Evolutionary conservation across 352 stramenopile species (phyloP).

Genomic region (Phytophthora syringae): DNA sequence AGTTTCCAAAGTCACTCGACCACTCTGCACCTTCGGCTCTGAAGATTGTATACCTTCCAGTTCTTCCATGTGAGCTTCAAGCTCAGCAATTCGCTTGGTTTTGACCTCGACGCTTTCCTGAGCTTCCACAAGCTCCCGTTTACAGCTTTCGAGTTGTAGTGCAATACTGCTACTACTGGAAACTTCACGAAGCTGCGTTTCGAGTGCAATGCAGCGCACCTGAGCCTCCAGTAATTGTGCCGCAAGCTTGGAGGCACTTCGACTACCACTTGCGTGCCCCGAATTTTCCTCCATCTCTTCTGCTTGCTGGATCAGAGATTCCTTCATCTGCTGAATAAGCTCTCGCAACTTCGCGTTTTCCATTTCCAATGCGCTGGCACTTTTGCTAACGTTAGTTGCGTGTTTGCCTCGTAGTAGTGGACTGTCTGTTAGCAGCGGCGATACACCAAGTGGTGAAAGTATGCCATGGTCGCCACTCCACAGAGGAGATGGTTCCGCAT

Average conservation of each 20-base stretch:
- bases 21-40: slow-evolving; percentile 23
- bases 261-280: slow-evolving; percentile 13
- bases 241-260: slow-evolving; percentile 27
- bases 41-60: slow-evolving; percentile 12
- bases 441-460: slow-evolving; percentile 59
- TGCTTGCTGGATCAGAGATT: slow-evolving; percentile 65
- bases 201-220: slow-evolving; percentile 48
- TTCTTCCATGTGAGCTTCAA: slow-evolving; percentile 44
- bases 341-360: slow-evolving; percentile 74
- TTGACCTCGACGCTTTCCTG: slow-evolving; percentile 49
- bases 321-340: slow-evolving; percentile 82
- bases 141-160: slow-evolving; percentile 48
- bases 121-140: slow-evolving; percentile 53
- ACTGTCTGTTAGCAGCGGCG: slow-evolving; percentile 58
- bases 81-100: slow-evolving; percentile 48
- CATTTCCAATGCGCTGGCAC: slow-evolving; percentile 40
- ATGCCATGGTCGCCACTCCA: slow-evolving; percentile 77
- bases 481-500: slow-evolving; percentile 48
- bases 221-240: slow-evolving; percentile 42
- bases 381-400: neutral
- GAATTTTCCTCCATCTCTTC: slow-evolving; percentile 22
- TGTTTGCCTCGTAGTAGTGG: slow-evolving; percentile 21
- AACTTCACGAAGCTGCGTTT: slow-evolving; percentile 42
- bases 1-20: slow-evolving; percentile 32
- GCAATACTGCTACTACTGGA: slow-evolving; percentile 11